A percentile compares a stretch with the other conserved stretches of the same genome.
Conservation (phyloP, 164 flowering plant species). For the Protea cynaroides region DNA sequence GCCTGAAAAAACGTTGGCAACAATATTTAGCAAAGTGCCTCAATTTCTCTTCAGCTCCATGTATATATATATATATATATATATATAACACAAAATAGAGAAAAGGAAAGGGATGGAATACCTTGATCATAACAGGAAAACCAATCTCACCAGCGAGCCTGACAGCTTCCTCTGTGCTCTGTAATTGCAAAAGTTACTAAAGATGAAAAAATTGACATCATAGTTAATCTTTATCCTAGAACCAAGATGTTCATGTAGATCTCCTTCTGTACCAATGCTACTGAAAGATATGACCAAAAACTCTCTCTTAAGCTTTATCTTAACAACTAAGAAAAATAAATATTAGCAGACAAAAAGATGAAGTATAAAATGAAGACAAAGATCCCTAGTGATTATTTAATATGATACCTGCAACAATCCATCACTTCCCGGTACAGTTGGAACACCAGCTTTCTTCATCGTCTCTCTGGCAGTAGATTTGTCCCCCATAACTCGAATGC, state of each 20-base stretch:
- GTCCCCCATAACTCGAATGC: conserved; percentile 98
- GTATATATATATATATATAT: too few species aligned
- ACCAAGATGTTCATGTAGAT: not conserved
- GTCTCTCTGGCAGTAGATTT: conserved; percentile 97
- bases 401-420: conserved; percentile 75
- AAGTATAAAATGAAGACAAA: not conserved
- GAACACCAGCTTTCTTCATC: conserved; percentile 98
- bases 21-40: not conserved
- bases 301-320: not conserved
- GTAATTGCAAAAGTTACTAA: conserved; percentile 17
- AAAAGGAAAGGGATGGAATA: conserved; percentile 19
- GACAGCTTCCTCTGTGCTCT: conserved; percentile 92
- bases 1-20: not conserved
- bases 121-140: conserved; percentile 98
- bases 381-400: not conserved
- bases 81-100: not conserved
- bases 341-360: not conserved
- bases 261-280: not conserved
- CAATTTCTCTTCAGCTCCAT: not conserved
- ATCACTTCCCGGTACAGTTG: conserved; percentile 99
- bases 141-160: conserved; percentile 87
- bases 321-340: too few species aligned
- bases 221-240: not conserved
- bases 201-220: conserved; percentile 4
- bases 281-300: not conserved